phyloP scores from a whole-genome alignment of 176 grass and related monocot species.

The Oryza nivara region DNA sequence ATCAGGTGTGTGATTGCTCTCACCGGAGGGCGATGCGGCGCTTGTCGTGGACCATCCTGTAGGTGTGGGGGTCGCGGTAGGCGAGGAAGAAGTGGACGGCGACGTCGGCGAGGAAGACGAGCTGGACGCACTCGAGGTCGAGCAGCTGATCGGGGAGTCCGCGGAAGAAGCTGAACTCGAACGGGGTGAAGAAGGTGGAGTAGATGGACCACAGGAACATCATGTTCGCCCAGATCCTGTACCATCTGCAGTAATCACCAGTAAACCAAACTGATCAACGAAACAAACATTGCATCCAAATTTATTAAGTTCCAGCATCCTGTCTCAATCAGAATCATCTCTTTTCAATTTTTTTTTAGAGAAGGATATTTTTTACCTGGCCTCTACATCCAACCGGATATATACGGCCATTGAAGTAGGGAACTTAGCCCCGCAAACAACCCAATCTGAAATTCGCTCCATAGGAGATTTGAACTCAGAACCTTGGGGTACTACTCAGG shows the following conservation, averaged over 20 bases:
- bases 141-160: conserved; percentile 64
- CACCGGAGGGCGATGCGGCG: conserved; percentile 66
- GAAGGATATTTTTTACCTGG: too few relatives aligned
- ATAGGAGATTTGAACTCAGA: too few relatives aligned
- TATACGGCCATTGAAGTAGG: too few relatives aligned
- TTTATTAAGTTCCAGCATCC: neutral
- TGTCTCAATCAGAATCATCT: conserved; percentile 8
- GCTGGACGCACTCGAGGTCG: conserved; percentile 76
- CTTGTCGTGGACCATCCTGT: conserved; percentile 66
- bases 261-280: neutral
- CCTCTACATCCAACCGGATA: too few relatives aligned
- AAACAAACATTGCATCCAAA: neutral
- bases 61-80: conserved; percentile 70
- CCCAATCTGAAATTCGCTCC: too few relatives aligned
- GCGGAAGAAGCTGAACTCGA: conserved; percentile 85
- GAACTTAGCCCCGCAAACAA: too few relatives aligned
- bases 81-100: conserved; percentile 71
- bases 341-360: too few relatives aligned
- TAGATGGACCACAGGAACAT: conserved; percentile 84
- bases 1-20: conserved; percentile 10
- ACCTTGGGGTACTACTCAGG: too few relatives aligned
- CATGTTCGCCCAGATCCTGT: conserved; percentile 67
- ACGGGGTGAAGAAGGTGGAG: conserved; percentile 85
- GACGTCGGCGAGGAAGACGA: conserved; percentile 83
- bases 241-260: conserved; percentile 50